phyloP scores from a whole-genome alignment of 2,329 filamentous ascomycete genomes.

The Hypoxylon sp. region DNA sequence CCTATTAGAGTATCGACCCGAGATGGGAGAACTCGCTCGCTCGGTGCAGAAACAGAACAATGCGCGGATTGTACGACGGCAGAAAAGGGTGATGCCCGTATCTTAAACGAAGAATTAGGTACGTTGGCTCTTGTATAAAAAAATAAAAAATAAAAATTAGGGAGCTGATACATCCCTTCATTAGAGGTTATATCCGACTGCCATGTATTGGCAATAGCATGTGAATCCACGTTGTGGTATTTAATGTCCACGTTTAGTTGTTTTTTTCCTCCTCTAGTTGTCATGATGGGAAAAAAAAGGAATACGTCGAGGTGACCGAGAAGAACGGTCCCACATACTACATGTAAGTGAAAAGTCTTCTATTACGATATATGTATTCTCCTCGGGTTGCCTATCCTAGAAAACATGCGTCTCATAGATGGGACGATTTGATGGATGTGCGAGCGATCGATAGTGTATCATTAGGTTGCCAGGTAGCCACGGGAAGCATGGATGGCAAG shows the following conservation, averaged over 20 bases:
- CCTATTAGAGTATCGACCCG: constrained; percentile 27
- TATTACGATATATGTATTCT: neutral
- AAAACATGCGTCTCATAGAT: constrained; percentile 17
- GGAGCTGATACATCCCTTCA: neutral
- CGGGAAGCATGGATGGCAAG: neutral
- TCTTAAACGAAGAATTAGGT: constrained; percentile 20
- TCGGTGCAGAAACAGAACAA: constrained; percentile 8
- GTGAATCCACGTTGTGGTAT: constrained; percentile 6
- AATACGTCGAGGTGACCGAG: neutral
- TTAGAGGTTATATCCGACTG: neutral
- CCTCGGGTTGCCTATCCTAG: constrained; percentile 26
- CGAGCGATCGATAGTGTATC: constrained; percentile 12
- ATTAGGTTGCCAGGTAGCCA: neutral
- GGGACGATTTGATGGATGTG: constrained; percentile 14
- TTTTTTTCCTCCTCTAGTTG: no score
- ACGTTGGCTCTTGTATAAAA: constrained; percentile 20
- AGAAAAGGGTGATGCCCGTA: constrained; percentile 18
- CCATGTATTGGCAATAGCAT: constrained; percentile 18
- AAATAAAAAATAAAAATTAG: neutral
- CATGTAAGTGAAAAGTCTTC: neutral
- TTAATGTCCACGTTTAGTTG: neutral
- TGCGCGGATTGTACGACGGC: constrained; percentile 19
- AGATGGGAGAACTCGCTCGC: constrained; percentile 24
- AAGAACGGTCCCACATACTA: neutral
- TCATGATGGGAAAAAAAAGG: no score